These are phyloP conservation scores for Diaporthe vexans DNA, from an alignment of 2,329 filamentous ascomycete genomes.

Conservation along the genomic window DNA sequence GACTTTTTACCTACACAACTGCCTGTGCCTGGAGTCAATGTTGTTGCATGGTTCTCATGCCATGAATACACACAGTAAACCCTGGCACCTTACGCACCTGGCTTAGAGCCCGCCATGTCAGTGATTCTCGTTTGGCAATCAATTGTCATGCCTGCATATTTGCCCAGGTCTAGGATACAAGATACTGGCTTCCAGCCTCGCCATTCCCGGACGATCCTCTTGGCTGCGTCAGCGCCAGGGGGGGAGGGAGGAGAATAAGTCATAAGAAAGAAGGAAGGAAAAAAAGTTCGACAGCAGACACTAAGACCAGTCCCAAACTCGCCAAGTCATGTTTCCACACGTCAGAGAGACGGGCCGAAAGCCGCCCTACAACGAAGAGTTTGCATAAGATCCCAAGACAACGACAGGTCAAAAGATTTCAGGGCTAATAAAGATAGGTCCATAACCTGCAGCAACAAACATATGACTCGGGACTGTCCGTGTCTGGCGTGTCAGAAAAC, in stretches of 20 bases:
- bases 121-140: background rate
- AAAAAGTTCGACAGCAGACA: background rate
- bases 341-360: constrained; percentile 22
- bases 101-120: background rate
- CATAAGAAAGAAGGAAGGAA: too few relatives aligned
- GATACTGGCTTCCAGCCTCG: background rate
- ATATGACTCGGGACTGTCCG: constrained; percentile 25
- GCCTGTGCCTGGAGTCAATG: too few relatives aligned
- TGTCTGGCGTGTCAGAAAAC: background rate
- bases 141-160: background rate
- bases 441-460: background rate
- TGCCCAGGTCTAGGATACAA: background rate
- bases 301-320: background rate
- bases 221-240: background rate
- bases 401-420: background rate
- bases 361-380: background rate
- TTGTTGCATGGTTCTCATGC: too few relatives aligned
- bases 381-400: background rate
- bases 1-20: too few relatives aligned
- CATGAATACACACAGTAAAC: background rate
- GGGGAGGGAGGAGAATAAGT: too few relatives aligned
- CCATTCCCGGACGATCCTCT: constrained; percentile 8
- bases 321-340: constrained; percentile 23
- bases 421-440: background rate
- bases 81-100: too few relatives aligned